A percentile compares a stretch with the other conserved stretches of the same genome.
Conservation (phyloP, 305 asterid species). For the Nicotiana rustica region DNA sequence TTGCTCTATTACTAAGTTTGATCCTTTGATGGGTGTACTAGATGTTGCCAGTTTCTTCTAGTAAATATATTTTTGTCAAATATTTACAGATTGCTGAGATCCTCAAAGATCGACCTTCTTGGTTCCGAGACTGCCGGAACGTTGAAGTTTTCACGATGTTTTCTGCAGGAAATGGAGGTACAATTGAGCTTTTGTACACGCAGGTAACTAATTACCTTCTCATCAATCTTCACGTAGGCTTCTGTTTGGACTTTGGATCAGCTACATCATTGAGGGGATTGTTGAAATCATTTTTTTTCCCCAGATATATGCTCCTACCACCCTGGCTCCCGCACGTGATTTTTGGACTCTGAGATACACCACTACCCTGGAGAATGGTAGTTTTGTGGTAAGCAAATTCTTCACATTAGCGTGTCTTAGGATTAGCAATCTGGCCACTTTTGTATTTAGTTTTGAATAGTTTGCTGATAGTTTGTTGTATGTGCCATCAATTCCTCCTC, state of each 20-base stretch:
- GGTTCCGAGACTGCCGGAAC: slow-evolving; percentile 96
- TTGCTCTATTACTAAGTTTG: neutral
- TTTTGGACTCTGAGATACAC: slow-evolving; percentile 98
- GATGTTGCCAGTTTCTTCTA: neutral
- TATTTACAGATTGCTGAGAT: slow-evolving; percentile 80
- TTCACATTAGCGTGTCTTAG: neutral
- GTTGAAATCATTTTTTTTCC: slow-evolving; percentile 32
- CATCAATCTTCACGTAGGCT: neutral
- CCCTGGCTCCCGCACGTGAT: slow-evolving; percentile 93
- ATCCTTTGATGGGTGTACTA: neutral
- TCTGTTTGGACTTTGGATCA: neutral
- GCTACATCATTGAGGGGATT: neutral
- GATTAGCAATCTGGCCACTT: neutral
- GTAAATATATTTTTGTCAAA: neutral
- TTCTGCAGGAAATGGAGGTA: slow-evolving; percentile 93
- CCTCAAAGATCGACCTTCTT: slow-evolving; percentile 91
- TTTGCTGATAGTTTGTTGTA: neutral
- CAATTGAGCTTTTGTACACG: slow-evolving; percentile 79
- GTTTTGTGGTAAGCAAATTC: slow-evolving; percentile 76
- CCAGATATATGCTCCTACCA: slow-evolving; percentile 93
- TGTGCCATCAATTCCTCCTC: slow-evolving; percentile 22
- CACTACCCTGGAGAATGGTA: slow-evolving; percentile 80
- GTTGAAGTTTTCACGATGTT: slow-evolving; percentile 86
- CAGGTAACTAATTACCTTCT: slow-evolving; percentile 63
- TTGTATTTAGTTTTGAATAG: neutral